Evolutionary conservation across 371 early-diverging fungal species (phyloP).

Genomic region (Mortierella sp.): DNA sequence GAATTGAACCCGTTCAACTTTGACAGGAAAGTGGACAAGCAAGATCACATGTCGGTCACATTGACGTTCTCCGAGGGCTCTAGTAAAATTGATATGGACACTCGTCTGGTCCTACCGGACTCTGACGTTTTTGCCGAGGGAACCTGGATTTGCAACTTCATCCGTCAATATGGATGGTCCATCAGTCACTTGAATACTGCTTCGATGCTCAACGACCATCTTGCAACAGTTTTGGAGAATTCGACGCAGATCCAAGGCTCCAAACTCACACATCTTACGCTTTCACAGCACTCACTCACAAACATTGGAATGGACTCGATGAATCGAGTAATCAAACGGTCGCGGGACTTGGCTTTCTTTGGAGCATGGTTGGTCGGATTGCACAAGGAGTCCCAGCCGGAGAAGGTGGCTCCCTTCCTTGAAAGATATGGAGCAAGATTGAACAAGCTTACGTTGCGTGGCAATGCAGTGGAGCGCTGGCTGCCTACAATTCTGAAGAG

Average conservation of each 20-base stretch:
- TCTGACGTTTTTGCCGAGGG: not conserved
- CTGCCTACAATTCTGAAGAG: not conserved
- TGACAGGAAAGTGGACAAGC: no score
- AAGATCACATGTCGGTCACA: not conserved
- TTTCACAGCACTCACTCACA: not conserved
- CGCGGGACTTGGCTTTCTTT: not conserved
- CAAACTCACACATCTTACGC: not conserved
- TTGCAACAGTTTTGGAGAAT: not conserved
- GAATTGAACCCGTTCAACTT: no score
- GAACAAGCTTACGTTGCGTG: not conserved
- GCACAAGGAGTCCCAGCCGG: not conserved
- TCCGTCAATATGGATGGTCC: not conserved
- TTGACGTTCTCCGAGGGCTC: not conserved
- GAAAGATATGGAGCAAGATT: not conserved
- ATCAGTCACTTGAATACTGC: not conserved
- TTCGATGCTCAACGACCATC: not conserved
- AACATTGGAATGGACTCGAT: not conserved
- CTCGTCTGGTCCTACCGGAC: not conserved
- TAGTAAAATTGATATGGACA: not conserved
- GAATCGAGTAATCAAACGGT: not conserved
- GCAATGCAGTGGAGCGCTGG: not conserved
- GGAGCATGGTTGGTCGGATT: no score
- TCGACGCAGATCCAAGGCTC: not conserved
- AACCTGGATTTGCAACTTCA: not conserved
- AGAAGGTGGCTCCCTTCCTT: not conserved